Percentiles rank a stretch among this genome's conserved stretches.
These are phyloP conservation scores for Neopestalotiopsis sp. DNA, from an alignment of 2,329 filamentous ascomycete species.

Conservation along the genomic window DNA sequence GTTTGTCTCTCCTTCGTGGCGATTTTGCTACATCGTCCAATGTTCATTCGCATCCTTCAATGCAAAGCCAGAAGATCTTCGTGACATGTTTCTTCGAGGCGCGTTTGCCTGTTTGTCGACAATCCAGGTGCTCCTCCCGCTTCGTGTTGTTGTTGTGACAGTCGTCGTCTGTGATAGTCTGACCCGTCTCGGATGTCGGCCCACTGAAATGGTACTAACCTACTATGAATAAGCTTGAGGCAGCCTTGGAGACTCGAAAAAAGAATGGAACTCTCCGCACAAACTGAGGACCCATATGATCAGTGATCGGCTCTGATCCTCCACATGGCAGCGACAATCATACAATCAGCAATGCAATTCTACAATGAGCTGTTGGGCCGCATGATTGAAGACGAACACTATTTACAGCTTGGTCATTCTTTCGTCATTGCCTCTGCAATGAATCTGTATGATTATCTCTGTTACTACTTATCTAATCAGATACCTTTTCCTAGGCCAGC, in stretches of 20 bases:
- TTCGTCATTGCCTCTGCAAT: too few species aligned
- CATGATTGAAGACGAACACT: too few species aligned
- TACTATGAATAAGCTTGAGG: slow-evolving; percentile 3
- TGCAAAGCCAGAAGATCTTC: background rate
- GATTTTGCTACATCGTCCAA: background rate
- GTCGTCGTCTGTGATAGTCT: background rate
- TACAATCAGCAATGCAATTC: too few species aligned
- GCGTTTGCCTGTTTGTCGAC: background rate
- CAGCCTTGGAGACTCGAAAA: background rate
- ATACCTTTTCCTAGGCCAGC: too few species aligned
- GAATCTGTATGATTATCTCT: too few species aligned
- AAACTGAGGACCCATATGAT: too few species aligned
- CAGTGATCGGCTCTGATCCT: too few species aligned
- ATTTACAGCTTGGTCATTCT: too few species aligned
- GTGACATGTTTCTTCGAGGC: background rate
- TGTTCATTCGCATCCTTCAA: background rate
- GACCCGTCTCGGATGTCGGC: background rate
- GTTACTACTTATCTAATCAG: too few species aligned
- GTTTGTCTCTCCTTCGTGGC: background rate
- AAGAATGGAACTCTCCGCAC: too few species aligned
- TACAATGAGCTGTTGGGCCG: too few species aligned
- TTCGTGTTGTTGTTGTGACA: background rate
- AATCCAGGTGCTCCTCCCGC: background rate
- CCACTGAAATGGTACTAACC: background rate
- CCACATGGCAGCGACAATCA: too few species aligned